phyloP scores from a whole-genome alignment of 352 stramenopile species.

The Phytophthora kernoviae region DNA sequence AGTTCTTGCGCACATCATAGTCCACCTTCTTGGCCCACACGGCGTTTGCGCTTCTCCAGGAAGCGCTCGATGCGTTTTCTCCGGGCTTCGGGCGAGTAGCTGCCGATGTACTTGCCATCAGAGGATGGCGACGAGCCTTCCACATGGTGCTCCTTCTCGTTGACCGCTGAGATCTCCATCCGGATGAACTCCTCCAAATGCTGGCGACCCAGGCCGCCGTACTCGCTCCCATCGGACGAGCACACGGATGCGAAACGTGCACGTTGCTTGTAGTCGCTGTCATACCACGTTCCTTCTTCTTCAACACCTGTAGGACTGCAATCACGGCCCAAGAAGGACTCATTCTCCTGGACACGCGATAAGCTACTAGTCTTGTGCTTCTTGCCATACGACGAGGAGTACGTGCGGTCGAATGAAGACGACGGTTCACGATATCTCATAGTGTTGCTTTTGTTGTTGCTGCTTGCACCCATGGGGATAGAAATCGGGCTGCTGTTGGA shows the following conservation, averaged over 20 bases:
- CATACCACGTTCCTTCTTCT: constrained; percentile 61
- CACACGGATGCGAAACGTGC: constrained; percentile 71
- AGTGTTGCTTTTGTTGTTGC: constrained; percentile 29
- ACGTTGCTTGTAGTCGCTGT: constrained; percentile 76
- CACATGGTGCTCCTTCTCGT: constrained; percentile 53
- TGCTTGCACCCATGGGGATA: constrained; percentile 52
- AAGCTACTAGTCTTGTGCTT: constrained; percentile 57
- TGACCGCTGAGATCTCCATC: constrained; percentile 79
- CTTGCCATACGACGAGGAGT: constrained; percentile 41
- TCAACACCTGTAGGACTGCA: constrained; percentile 77
- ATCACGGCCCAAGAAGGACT: constrained; percentile 57
- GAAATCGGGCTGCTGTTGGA: constrained; percentile 63
- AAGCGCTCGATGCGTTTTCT: constrained; percentile 90
- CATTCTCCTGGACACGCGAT: constrained; percentile 65
- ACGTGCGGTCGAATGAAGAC: constrained; percentile 31
- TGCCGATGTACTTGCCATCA: constrained; percentile 81
- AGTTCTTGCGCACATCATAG: constrained; percentile 99
- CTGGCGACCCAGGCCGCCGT: constrained; percentile 69
- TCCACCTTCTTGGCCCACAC: constrained; percentile 98
- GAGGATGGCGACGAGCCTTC: constrained; percentile 32
- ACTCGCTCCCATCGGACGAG: constrained; percentile 79
- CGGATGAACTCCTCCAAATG: constrained; percentile 82
- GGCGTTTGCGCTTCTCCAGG: constrained; percentile 91
- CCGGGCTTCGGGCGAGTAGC: constrained; percentile 87
- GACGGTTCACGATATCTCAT: constrained; percentile 33